Evolutionary conservation across 1,284 basidiomycete species (phyloP), one percentile per base, ranked within the genome.

Genomic region (Butyriboletus pseudospeciosus): DNA sequence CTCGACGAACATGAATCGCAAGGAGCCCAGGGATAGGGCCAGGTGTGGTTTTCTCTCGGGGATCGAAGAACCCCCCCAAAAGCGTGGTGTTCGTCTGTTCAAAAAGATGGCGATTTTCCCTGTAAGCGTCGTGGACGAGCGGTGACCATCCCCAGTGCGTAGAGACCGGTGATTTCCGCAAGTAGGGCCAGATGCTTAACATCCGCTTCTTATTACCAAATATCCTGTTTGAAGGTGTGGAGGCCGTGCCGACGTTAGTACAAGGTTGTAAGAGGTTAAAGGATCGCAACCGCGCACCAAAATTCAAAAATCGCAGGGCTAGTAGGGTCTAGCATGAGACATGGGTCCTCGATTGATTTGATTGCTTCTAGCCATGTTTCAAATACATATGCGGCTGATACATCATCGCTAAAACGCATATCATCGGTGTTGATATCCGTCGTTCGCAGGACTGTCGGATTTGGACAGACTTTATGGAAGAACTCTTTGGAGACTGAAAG

Each of bases 1-100:
- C 84, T 25, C 83, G 71, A 1, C 84, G 80, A 30, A 85, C 62
- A 57, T 86, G 84, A 5, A 87, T 64, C 1, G 77, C 83, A 12
- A 86, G 67, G 1, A 83, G 68, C 20, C 77, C 78, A 0, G 69
- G 64, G 25, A 75, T 61, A 23, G 56, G 54, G 5, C 61, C 53
- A 1, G 54, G 41, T 30, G 36, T 36, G 5, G 46, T 44, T 47
- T 60, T 51, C 36, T 10, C 20, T 28, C 5, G 17, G 23, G 20
- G 54, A 40, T 17, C 47, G 50, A 48, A 52, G 14, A 47, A 44
- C 38, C 40, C 3, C 17, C 40, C 20, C 16, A 58, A 44, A 4
- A 59, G 49, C 7, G 65, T 38, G 7, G 16, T 41, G 7, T 25
- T 28, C n/a, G 35, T 26, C 8, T 69, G 64, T 25, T 61, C 59